Percentiles rank a stretch among this genome's conserved stretches.
Conservation (phyloP, 345 rosid species). For the Boechera stricta region DNA sequence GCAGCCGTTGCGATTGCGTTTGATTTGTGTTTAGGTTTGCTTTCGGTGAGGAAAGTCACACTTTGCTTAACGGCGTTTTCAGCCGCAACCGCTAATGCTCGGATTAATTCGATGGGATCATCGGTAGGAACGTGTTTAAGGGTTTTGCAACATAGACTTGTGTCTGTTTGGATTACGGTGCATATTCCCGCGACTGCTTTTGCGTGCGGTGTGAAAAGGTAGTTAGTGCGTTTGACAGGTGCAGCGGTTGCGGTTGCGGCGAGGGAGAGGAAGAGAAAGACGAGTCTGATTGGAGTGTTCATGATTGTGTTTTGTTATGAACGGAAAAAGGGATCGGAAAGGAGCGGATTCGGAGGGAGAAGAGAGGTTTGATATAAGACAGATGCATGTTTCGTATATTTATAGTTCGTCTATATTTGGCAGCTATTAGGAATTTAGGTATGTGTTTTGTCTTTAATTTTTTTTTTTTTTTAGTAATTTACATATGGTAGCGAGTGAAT, state of each 20-base stretch:
- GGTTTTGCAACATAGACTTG: conserved; percentile 58
- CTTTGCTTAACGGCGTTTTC: conserved; percentile 41
- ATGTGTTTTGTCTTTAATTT: not conserved
- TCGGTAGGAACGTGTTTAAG: conserved; percentile 49
- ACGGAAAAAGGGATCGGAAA: conserved; percentile 32
- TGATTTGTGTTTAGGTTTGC: conserved; percentile 38
- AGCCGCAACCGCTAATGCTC: conserved; percentile 47
- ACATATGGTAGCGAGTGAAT: conserved; percentile 33
- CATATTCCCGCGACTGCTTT: conserved; percentile 58
- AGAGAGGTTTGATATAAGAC: conserved; percentile 21
- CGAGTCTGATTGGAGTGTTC: conserved; percentile 42
- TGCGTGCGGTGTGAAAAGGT: conserved; percentile 48
- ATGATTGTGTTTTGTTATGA: conserved; percentile 23
- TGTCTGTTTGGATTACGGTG: conserved; percentile 45
- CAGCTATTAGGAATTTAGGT: not conserved
- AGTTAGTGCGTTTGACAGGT: conserved; percentile 27
- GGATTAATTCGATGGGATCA: conserved; percentile 56
- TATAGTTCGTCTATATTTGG: conserved; percentile 34
- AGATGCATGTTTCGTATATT: conserved; percentile 17
- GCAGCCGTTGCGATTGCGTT: conserved; percentile 14
- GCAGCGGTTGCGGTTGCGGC: not conserved
- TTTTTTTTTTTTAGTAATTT: not conserved
- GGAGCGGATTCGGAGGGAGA: conserved; percentile 18
- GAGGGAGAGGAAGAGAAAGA: not conserved
- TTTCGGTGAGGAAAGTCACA: conserved; percentile 38